Evolutionary conservation across 805 yeast species (phyloP), one percentile per base, ranked within the genome.

Genomic region (Yamadazyma takamatsuzukensis): DNA sequence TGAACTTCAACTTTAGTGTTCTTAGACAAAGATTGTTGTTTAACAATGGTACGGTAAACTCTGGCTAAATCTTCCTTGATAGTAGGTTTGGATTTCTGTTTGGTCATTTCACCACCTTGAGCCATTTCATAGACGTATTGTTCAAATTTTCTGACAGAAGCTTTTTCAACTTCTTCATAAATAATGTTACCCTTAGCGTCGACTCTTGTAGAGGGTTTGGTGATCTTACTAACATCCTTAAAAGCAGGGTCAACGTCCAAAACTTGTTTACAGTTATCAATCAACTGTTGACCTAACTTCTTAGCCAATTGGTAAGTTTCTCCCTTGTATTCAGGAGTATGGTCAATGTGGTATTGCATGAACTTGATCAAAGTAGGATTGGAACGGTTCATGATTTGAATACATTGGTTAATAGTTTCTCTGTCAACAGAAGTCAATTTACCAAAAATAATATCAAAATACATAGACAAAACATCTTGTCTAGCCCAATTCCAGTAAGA

Each of bases 401-500:
- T 89, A 63, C 98, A 95, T 59, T 88, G 96, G 45, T 90, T 78
- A 41, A 93, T 95, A 43, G 94, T 88, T 68, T 93, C 96, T 61
- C 98, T 80, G 62, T 93, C 97, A 46, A 93, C 83, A 39, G 86
- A 81, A 41, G 88, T 78, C 43, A 83, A 75, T 44, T 85, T 82
- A 60, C 98, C 98, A 61, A 93, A 94, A 49, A 93, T 88, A 52
- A 93, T 88, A 64, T 93, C 97, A 58, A 77, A 93, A 68, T 85
- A 93, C 86, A 93, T 82, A 30, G 88, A 78, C 49, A 93, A 70
- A 40, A 93, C 84, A 59, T 93, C 96, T 71, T 93, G 98, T 64
- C 97, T 85, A 29, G 97, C 97, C 98, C 98, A 93, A 65, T 94
- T 94, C 98, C 98, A 93, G 65, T 89, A 88, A 15, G 97, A 88